A percentile compares a stretch with the other conserved stretches of the same genome.
Evolutionary conservation across 768 basidiomycete genomes (phyloP).

Genomic region (Phylloporus scabripes): DNA sequence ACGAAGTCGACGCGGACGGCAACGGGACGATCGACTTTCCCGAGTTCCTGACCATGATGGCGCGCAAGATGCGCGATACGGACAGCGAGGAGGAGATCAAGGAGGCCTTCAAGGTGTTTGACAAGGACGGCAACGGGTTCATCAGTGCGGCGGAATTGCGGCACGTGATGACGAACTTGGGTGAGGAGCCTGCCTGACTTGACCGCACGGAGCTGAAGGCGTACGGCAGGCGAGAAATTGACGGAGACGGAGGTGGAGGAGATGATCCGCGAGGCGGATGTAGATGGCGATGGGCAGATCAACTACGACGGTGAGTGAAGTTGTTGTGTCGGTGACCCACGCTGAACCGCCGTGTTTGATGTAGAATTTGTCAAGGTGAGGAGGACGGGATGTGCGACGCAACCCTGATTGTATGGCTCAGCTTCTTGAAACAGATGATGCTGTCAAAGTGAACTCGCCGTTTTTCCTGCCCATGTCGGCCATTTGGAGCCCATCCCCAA

Average conservation of each 20-base stretch:
- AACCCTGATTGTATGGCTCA: slow-evolving; percentile 5
- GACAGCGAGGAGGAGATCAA: slow-evolving; percentile 93
- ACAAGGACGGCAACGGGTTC: slow-evolving; percentile 91
- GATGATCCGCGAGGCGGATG: slow-evolving; percentile 96
- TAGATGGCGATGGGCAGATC: slow-evolving; percentile 92
- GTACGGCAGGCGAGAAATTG: slow-evolving; percentile 70
- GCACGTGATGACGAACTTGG: slow-evolving; percentile 88
- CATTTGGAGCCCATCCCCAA: slow-evolving; percentile 2
- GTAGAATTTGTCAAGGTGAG: slow-evolving; percentile 74
- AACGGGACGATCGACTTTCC: slow-evolving; percentile 85
- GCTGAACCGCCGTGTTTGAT: background rate
- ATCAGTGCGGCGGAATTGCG: slow-evolving; percentile 84
- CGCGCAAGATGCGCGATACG: slow-evolving; percentile 85
- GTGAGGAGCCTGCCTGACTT: slow-evolving; percentile 35
- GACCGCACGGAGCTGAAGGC: slow-evolving; percentile 1
- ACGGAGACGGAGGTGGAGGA: slow-evolving; percentile 86
- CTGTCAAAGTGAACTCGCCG: slow-evolving; percentile 48
- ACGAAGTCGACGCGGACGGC: slow-evolving; percentile 86
- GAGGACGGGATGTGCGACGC: background rate
- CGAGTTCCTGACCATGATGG: slow-evolving; percentile 83
- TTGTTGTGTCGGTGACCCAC: background rate
- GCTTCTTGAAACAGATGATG: slow-evolving; percentile 54
- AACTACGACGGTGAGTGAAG: slow-evolving; percentile 66
- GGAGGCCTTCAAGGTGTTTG: slow-evolving; percentile 96
- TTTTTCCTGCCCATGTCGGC: slow-evolving; percentile 15